Base-by-base conservation (phyloP, 2,329 filamentous ascomycete genomes). In the Penicillium sp. region DNA sequence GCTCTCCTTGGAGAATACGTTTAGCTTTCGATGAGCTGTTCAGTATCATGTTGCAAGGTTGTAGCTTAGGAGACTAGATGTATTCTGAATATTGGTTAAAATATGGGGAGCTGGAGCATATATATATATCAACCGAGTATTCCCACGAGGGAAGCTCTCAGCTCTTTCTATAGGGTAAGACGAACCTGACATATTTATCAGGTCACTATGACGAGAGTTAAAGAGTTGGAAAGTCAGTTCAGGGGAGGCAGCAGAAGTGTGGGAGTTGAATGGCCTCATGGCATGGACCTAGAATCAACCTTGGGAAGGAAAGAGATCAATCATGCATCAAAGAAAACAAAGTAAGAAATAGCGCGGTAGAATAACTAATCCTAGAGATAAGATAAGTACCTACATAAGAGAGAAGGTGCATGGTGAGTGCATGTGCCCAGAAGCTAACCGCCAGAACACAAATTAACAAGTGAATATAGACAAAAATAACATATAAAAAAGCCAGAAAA, bases 1-100 rank as follows among this genome's bases (percentile, higher is more conserved):
- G 0, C 8, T 22, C 1, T 7, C 8, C 19, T 45, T 22, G 1
- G 1, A 33, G 11, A 3, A n/a, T 0, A 25, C 0, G 2, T 22
- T 8, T 19, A 2, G 9, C 10, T 19, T 14, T 3, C 14, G 4
- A 19, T 16, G 4, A 1, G 8, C 5, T 33, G 9, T 22, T 25
- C 1, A 11, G 9, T 11, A 2, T 33, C 2, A 1, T 19, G 6
- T 19, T 19, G n/a, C 11, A 8, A 28, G 5, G 25, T 17, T 5
- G 5, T 43, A 3, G 17, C n/a, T 5, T 19, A 3, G 1, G 2
- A 28, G 6, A 10, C 0, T 17, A 25, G 11, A n/a, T 2, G 10
- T 11, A 44, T 14, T 3, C 30, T 19, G n/a, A 19, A 19, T 14
- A 2, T 14, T 17, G 3, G 6, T 3, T 6, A 14, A 8, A 9